These are phyloP conservation scores for Acanthamoeba sp. DNA, from an alignment of 208 protist species.

Conservation along the genomic window DNA sequence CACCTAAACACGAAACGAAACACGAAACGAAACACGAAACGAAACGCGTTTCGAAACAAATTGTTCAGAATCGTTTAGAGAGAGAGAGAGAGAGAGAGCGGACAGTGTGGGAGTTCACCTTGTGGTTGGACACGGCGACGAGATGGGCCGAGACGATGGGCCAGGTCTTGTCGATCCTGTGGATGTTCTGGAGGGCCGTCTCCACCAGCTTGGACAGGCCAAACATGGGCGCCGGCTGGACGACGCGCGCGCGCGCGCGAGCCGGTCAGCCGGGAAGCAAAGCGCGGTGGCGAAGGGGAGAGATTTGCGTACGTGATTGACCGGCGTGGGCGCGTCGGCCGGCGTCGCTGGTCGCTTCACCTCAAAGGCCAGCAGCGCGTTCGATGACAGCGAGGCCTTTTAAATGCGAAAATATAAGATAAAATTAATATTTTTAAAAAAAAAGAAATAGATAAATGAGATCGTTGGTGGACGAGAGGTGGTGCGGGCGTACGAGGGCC, in stretches of 20 bases:
- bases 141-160: slow-evolving; percentile 75
- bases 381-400: slow-evolving; percentile 9
- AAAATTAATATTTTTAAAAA: background rate
- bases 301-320: background rate
- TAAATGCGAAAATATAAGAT: background rate
- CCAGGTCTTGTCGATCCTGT: slow-evolving; percentile 81
- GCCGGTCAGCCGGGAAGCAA: too few species aligned
- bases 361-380: slow-evolving; percentile 40
- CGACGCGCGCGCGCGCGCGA: background rate
- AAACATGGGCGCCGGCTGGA: slow-evolving; percentile 76
- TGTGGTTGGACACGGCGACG: slow-evolving; percentile 69
- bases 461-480: background rate
- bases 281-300: background rate
- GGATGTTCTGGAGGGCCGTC: slow-evolving; percentile 74
- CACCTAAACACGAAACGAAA: background rate
- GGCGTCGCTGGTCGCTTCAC: background rate
- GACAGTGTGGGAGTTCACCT: background rate
- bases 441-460: background rate
- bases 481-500: background rate
- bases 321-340: background rate
- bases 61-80: background rate
- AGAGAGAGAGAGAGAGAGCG: background rate
- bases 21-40: background rate
- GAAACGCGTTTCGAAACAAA: background rate
- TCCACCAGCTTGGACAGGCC: slow-evolving; percentile 77